phyloP scores from a whole-genome alignment of 371 early-diverging fungal species.

The Haplosporangium sp. region DNA sequence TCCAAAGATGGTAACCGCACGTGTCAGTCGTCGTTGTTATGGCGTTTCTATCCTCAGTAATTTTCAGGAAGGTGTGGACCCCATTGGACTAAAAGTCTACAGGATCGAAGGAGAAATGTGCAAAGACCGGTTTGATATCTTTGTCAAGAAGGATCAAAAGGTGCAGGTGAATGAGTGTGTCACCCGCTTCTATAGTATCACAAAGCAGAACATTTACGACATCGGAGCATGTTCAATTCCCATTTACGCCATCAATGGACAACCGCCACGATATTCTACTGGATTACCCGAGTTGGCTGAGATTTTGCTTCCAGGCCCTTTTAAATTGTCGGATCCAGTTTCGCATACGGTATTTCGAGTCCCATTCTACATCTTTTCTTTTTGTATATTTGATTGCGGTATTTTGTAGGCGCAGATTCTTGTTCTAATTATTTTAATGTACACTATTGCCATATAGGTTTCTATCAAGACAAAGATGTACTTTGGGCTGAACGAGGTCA shows the following conservation, averaged over 20 bases:
- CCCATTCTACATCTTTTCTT: not conserved
- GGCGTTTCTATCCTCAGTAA: conserved; percentile 71
- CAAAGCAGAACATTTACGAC: not conserved
- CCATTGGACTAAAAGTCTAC: conserved; percentile 61
- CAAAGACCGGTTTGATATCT: conserved; percentile 69
- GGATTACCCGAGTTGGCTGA: conserved; percentile 4
- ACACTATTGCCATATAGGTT: conserved; percentile 8
- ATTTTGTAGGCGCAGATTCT: no score
- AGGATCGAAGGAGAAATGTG: conserved; percentile 49
- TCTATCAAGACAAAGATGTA: conserved; percentile 10
- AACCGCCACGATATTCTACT: conserved; percentile 20
- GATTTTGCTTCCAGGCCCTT: conserved; percentile 15
- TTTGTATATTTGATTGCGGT: not conserved
- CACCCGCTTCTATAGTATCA: not conserved
- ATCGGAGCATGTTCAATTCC: not conserved
- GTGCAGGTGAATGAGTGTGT: conserved; percentile 65
- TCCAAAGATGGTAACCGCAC: conserved; percentile 46
- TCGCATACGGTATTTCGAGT: conserved; percentile 12
- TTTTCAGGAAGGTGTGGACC: conserved; percentile 64
- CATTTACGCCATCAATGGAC: conserved; percentile 30
- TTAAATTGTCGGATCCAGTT: conserved; percentile 5
- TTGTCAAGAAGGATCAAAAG: conserved; percentile 67
- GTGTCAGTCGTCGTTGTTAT: conserved; percentile 62
- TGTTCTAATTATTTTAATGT: not conserved
- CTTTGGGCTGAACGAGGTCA: conserved; percentile 27